These are phyloP conservation scores for Pseudoturritis turrita DNA, from an alignment of 345 rosid genomes.

Conservation along the genomic window DNA sequence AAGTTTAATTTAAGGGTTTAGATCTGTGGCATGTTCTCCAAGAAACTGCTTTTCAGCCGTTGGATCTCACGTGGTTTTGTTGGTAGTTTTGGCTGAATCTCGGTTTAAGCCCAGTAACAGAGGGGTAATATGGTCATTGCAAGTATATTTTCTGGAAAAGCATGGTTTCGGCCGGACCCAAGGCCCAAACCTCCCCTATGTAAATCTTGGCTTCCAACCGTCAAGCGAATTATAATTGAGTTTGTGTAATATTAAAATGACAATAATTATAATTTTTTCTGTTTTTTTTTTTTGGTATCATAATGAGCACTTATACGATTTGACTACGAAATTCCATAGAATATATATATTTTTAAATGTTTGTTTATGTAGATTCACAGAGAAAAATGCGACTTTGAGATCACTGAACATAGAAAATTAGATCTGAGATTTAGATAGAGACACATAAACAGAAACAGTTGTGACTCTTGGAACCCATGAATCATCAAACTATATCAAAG, in stretches of 20 bases:
- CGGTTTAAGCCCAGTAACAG: background rate
- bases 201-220: background rate
- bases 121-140: background rate
- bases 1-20: constrained; percentile 1
- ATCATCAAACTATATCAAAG: background rate
- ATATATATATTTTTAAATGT: background rate
- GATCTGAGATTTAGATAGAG: constrained; percentile 3
- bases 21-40: constrained; percentile 34
- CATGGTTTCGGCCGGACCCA: constrained; percentile 9
- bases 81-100: constrained; percentile 15
- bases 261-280: background rate
- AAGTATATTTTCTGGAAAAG: background rate
- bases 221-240: background rate
- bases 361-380: background rate
- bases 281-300: background rate
- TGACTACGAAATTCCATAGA: constrained; percentile 18
- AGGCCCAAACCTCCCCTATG: background rate
- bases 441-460: background rate
- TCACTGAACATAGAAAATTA: constrained; percentile 14
- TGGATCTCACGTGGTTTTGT: constrained; percentile 30
- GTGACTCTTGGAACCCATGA: constrained; percentile 13
- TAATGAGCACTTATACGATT: background rate
- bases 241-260: background rate
- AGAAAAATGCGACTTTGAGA: constrained; percentile 16
- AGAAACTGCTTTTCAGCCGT: constrained; percentile 27